Evolutionary conservation across 2,329 filamentous ascomycete species (phyloP), one percentile per base, ranked within the genome.

Genomic region (Stemphylium lycopersici): DNA sequence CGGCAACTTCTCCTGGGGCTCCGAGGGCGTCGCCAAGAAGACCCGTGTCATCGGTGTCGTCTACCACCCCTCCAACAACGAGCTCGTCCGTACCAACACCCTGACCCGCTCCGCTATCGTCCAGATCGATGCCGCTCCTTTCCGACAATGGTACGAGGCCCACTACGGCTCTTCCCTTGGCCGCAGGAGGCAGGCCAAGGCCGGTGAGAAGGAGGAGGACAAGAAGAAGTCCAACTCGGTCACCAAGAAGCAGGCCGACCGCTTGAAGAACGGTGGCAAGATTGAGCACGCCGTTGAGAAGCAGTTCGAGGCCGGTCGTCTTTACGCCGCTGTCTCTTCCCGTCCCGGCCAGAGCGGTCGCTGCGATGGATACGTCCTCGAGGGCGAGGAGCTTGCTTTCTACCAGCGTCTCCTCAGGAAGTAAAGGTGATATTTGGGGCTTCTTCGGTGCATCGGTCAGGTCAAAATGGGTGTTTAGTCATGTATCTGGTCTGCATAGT

Each of bases 11-110:
- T 93, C 93, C 76, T 99, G 95, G 95, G 93, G 91, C 76, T 97
- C 92, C 69, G 95, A 99, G 87, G 93, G 93, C 77, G 85, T 92
- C 82, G 90, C 93, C 83, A 93, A 95, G 88, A 99, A 99, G 89
- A 92, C 91, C 82, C 95, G 96, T 86, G 90, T 99, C 80, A 97
- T 99, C 80, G 92, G 85, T 76, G 96, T 99, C 83, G 90, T 89
- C 79, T 99, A 92, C 90, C 96, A 99, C 84, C 96, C 95, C 64
- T 97, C 93, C 80, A 99, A 99, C 93, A 99, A 99, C 91, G 95
- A 99, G 85, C 88, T 99, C 74, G 93, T 99, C 86, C 95, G 95
- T 79, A 99, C 95, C 83, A 99, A 99, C 90, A 98, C 95, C 84
- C 87, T 99, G 80, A 99, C 95, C 87, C 96, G 93, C 85, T 91